Conservation (phyloP, 768 basidiomycete genomes). For the Mycena belliarum region DNA sequence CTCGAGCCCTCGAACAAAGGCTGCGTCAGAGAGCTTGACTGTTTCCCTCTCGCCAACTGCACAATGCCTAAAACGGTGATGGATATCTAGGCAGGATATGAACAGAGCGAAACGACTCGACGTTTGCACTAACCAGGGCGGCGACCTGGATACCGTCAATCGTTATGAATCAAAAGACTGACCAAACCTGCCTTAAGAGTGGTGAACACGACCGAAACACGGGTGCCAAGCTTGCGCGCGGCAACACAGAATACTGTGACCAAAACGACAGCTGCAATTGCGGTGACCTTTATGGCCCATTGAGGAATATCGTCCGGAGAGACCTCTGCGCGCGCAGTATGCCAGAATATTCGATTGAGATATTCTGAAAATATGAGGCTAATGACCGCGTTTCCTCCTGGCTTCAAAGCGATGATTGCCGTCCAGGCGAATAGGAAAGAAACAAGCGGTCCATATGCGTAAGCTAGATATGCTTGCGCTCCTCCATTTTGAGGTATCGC, state of each 20-base stretch:
- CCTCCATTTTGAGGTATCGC: constrained; percentile 80
- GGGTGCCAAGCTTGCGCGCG: constrained; percentile 74
- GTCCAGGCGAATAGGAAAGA: constrained; percentile 97
- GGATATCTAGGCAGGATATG: constrained; percentile 49
- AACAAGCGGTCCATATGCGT: constrained; percentile 82
- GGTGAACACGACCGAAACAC: constrained; percentile 86
- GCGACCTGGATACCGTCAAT: constrained; percentile 45
- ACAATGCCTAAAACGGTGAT: constrained; percentile 81
- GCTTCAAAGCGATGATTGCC: constrained; percentile 84
- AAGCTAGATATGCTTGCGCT: constrained; percentile 81
- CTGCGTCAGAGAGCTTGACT: constrained; percentile 64
- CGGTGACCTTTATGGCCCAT: constrained; percentile 91
- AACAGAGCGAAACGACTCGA: constrained; percentile 2
- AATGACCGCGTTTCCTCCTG: constrained; percentile 82
- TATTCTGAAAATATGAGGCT: constrained; percentile 92
- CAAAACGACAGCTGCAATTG: constrained; percentile 65
- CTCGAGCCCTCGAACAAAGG: constrained; percentile 76
- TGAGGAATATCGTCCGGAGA: constrained; percentile 81
- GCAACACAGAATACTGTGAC: constrained; percentile 81
- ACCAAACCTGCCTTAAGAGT: constrained; percentile 66
- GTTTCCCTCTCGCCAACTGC: constrained; percentile 69
- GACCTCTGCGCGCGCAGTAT: constrained; percentile 66
- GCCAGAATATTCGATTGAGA: constrained; percentile 85
- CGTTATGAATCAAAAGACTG: neutral
- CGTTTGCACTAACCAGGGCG: constrained; percentile 55